Conservation (phyloP, 768 basidiomycete species). For the Boletus rubescentipes region DNA sequence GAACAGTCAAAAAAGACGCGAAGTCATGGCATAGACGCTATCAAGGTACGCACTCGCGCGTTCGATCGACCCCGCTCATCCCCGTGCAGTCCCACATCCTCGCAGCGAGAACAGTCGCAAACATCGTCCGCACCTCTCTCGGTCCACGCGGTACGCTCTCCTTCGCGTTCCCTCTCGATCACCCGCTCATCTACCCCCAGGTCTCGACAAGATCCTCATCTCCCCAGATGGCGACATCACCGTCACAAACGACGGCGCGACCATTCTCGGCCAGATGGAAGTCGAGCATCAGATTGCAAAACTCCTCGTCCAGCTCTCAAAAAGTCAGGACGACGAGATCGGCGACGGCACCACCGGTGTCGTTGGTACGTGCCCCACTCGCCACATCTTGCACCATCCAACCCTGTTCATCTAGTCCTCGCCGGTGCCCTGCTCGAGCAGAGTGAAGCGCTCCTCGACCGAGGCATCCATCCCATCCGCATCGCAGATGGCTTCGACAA, state of each 20-base stretch:
- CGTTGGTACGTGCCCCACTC: slow-evolving; percentile 67
- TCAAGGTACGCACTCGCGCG: slow-evolving; percentile 61
- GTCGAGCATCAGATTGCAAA: slow-evolving; percentile 99
- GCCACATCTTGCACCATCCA: slow-evolving; percentile 4
- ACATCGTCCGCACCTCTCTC: slow-evolving; percentile 92
- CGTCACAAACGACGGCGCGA: slow-evolving; percentile 98
- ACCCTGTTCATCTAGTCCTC: slow-evolving; percentile 58
- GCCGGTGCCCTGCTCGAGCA: slow-evolving; percentile 97
- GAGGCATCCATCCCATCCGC: slow-evolving; percentile 98
- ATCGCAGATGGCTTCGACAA: slow-evolving; percentile 99
- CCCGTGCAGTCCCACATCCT: slow-evolving; percentile 82
- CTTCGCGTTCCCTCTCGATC: slow-evolving; percentile 5
- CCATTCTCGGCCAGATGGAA: slow-evolving; percentile 97
- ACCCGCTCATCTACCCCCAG: slow-evolving; percentile 39
- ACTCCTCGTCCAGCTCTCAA: slow-evolving; percentile 92
- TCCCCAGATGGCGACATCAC: slow-evolving; percentile 98
- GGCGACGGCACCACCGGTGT: slow-evolving; percentile 99
- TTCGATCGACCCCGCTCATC: slow-evolving; percentile 1
- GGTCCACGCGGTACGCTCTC: slow-evolving; percentile 81
- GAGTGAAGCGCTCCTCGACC: slow-evolving; percentile 93
- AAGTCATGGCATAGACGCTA: slow-evolving; percentile 89
- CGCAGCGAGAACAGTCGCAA: slow-evolving; percentile 89
- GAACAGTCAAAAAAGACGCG: slow-evolving; percentile 93
- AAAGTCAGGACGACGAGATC: slow-evolving; percentile 99
- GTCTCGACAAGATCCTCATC: slow-evolving; percentile 92